Evolutionary conservation across 768 basidiomycete species (phyloP), one percentile per base, ranked within the genome.

Genomic region (Hemileccinum impolitum): DNA sequence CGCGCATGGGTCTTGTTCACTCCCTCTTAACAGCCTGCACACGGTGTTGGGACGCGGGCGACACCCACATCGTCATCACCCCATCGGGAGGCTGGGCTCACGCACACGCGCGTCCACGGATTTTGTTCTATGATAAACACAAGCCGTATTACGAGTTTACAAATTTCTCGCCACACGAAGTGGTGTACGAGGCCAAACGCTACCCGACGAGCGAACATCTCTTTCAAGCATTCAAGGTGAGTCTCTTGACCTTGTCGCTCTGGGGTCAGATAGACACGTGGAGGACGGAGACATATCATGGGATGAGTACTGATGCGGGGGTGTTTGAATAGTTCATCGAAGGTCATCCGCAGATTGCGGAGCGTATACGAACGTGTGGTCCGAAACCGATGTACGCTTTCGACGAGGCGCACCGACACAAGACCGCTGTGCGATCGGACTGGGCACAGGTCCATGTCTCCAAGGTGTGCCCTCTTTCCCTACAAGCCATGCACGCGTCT

Each of bases 151-250:
- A 86, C 56, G 84, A 81, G 15, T 85, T 87, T 56, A 85, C 85
- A 7, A 87, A 87, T 57, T 87, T 86, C 58, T 87, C 87, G 1
- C 63, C 79, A 0, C 83, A 87, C 64, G 73, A 80, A n/a, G 81
- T 89, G 8, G 60, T 75, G 15, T 84, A 85, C 56, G 73, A 79
- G 19, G 79, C 80, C 17, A 82, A 80, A 59, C 70, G 69, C 36
- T 89, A 87, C 55, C 84, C 84, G 0, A 89, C 86, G 7, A 84
- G 84, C 62, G 87, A 87, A 57, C 87, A 88, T 64, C 75, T 88
- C 17, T 87, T 86, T 56, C 85, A 87, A 58, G 84, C 86, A 0
- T 82, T 85, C 71, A 87, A 86, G 65, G 84, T 80, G 47, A n/a
- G 62, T 38, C 23, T 15, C 38, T 11, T 17, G 15, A 23, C 21